Base-by-base conservation (phyloP, 1,284 basidiomycete species). In the Ganoderma multipileum region DNA sequence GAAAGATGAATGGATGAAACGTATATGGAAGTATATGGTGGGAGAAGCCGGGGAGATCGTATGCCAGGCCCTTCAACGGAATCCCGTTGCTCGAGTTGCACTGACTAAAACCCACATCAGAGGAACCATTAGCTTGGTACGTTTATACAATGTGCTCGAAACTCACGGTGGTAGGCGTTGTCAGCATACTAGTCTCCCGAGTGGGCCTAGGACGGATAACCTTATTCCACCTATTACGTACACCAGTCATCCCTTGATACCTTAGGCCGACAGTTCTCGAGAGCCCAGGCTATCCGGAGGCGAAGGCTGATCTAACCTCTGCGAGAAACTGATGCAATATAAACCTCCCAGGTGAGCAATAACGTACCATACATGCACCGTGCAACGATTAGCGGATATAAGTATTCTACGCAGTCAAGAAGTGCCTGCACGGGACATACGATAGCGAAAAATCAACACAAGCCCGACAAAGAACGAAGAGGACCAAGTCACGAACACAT, bases 41-140 rank as follows among this genome's bases (percentile, higher is more conserved):
- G 6, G 23, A 50, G 23, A 12, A 50, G 47, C 47, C 11, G 20
- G 23, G 11, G n/a, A 3, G 47, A 41, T 38, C 16, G 74, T 80
- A 62, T 55, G 85, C 83, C 70, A 84, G 76, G 33, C n/a, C 2
- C 44, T 23, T 47, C 44, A 2, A 9, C 44, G 11, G 20, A 9
- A n/a, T 20, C 44, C n/a, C 11, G 44, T n/a, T 47, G 20, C 44
- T 47, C 44, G 18, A 47, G 20, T 9, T 47, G 44, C 20, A n/a
- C 44, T 47, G 7, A 23, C 44, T 23, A 8, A 8, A 47, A 23
- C 44, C 8, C 7, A 18, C n/a, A 47, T 47, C n/a, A n/a, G 23
- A 47, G n/a, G n/a, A n/a, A n/a, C n/a, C n/a, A 23, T 54, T 54
- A 54, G 26, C 26, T 12, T 26, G 50, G 14, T 54, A 28, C 47